A percentile compares a stretch with the other conserved stretches of the same genome.
Conservation (phyloP, 1,284 basidiomycete genomes). For the Flammula alnicola region DNA sequence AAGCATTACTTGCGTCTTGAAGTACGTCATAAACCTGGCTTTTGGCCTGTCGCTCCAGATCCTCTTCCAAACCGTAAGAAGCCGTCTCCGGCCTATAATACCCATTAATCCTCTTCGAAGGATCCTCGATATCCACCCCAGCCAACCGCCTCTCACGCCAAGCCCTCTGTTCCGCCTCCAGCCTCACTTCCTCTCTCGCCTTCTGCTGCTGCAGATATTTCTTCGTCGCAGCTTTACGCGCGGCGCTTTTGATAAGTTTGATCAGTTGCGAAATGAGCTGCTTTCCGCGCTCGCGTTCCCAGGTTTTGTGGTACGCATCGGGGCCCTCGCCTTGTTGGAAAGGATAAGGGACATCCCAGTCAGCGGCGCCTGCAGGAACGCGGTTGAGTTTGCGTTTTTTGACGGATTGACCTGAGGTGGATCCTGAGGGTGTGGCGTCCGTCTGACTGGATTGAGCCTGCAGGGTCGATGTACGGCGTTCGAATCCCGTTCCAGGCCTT, state of each 20-base stretch:
- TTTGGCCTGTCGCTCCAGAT: background rate
- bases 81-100: slow-evolving; percentile 44
- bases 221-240: slow-evolving; percentile 55
- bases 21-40: slow-evolving; percentile 7
- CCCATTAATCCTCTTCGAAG: slow-evolving; percentile 36
- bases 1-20: slow-evolving; percentile 13
- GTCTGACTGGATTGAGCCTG: too few relatives aligned
- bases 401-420: slow-evolving; percentile 23
- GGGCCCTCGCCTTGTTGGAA: slow-evolving; percentile 73
- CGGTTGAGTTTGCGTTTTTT: slow-evolving; percentile 67
- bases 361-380: slow-evolving; percentile 75
- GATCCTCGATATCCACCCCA: too few relatives aligned
- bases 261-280: slow-evolving; percentile 66
- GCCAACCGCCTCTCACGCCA: too few relatives aligned
- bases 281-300: slow-evolving; percentile 65
- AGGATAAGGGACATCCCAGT: slow-evolving; percentile 82
- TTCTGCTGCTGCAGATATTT: slow-evolving; percentile 36
- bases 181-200: slow-evolving; percentile 14
- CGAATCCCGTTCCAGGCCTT: slow-evolving; percentile 18
- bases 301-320: slow-evolving; percentile 56
- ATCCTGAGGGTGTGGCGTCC: slow-evolving; percentile 12
- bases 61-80: slow-evolving; percentile 27
- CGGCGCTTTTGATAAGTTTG: slow-evolving; percentile 60
- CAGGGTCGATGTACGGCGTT: slow-evolving; percentile 13
- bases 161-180: slow-evolving; percentile 6